Evolutionary conservation across 352 stramenopile genomes (phyloP).

Genomic region (Globisporangium perplexum): DNA sequence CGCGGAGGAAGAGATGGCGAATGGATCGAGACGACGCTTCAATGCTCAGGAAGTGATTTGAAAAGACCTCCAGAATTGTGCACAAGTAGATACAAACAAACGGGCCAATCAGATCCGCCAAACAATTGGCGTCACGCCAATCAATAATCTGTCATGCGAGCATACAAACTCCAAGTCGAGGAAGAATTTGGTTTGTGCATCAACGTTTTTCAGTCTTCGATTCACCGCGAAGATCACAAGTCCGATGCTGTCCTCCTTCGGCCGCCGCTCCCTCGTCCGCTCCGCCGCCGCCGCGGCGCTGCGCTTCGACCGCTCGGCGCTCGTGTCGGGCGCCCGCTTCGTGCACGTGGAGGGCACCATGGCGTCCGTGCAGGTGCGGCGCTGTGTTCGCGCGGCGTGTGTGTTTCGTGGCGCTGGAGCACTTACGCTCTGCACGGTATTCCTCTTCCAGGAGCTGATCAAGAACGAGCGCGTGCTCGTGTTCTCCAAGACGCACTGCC

Average conservation of each 20-base stretch:
- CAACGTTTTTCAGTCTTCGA: not conserved
- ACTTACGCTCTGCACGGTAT: no score
- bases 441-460: constrained; percentile 38
- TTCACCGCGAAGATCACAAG: not conserved
- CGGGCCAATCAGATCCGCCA: no score
- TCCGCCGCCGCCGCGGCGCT: constrained; percentile 8
- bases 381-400: no score
- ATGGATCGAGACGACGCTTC: no score
- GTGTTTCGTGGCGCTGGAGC: no score
- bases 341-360: constrained; percentile 62
- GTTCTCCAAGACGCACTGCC: constrained; percentile 96
- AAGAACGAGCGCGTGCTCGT: constrained; percentile 76
- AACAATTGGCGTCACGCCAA: no score
- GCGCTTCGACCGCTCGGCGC: constrained; percentile 6
- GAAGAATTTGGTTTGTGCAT: no score
- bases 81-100: no score
- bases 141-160: no score
- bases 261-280: not conserved
- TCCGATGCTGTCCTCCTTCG: no score
- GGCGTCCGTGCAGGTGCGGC: constrained; percentile 47
- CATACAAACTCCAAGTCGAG: not conserved
- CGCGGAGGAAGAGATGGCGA: not conserved
- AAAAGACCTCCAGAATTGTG: no score
- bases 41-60: no score
- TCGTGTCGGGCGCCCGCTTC: constrained; percentile 19